Evolutionary conservation across 1,284 basidiomycete species (phyloP), one percentile per base, ranked within the genome.

Genomic region (Earliella scabrosa): DNA sequence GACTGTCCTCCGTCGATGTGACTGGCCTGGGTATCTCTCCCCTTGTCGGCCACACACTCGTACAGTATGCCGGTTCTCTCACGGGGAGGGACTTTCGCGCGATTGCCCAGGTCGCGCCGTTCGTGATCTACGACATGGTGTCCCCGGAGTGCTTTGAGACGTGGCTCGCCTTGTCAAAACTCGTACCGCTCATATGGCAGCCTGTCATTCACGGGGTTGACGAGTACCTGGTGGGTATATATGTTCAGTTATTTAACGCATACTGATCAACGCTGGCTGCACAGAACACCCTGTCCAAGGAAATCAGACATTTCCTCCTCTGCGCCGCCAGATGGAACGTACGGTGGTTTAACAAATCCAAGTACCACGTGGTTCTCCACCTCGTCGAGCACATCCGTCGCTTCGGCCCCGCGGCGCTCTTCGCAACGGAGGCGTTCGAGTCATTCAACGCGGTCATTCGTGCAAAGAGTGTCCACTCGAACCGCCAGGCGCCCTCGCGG

Each of bases 381-480:
- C 56, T 72, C 5, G 50, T 50, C 0, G 50, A 46, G 0, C 65
- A 71, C 46, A 63, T 72, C 11, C 54, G 58, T 3, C 60, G 63
- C 0, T 71, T 70, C 51, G 69, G 68, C 0, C 70, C 71, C 1
- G 58, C 68, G 0, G 52, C 66, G 16, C 59, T 70, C 4, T 68
- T 63, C 49, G 68, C 68, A 0, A 81, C 78, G 0, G 78, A 82
- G 50, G 68, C 56, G 0, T 82, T 80, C 56, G 77, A 82, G 57
- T 79, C 74, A 0, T 81, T 71, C 68, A 82, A 82, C 66, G 73
- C 74, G 2, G 67, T 82, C 3, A 77, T 81, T 6, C 71, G 75
- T 0, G 56, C 66, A 0, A 65, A 68, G 18, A 79, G 78, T 58
- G 63, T 81, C 1, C 73, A 77, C 34, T 73, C 68, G 4, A 82